Base-by-base conservation (phyloP, 2,329 filamentous ascomycete genomes). In the Calonectria pteridis region DNA sequence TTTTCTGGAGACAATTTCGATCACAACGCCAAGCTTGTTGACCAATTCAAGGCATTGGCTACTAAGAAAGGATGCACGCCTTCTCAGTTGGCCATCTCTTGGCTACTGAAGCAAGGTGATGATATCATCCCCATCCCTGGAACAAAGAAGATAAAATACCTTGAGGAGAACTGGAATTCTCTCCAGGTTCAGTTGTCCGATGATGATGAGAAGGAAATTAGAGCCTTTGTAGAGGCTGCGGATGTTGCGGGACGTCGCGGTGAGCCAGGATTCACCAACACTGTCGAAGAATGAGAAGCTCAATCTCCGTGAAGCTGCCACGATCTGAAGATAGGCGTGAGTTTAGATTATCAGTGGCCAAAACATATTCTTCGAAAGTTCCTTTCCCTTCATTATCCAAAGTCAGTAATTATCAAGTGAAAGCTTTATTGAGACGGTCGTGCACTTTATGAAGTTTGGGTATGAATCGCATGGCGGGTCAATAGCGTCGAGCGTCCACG, bases 21-120 rank as follows among this genome's bases (percentile, higher is more conserved):
- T 6, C 88, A 89, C 79, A 93, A 92, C 74, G 72, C 91, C 16
- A 83, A 85, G 75, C 80, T 92, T 1, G 87, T 91, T 1, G 85
- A 88, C 28, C 80, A 81, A 20, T 85, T 93, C 67, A 82, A 83
- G 11, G 84, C 79, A 7, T 77, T 92, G 6, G 90, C 90, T 0
- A 83, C 86, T 40, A 85, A 83, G 73, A 92, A 93, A 82, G 86
- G 77, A 0, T 86, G 85, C 64, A 91, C 91, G 0, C 76, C 89
- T 0, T 85, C 85, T 2, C 88, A 94, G 79, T 78, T 93, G 43
- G 88, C 90, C 0, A 83, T 93, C 31, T 91, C 91, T 0, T 93
- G 91, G 91, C 75, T 93, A 70, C 77, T 92, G 77, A 87, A 87
- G 6, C 90, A 92, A 76, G 89, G 89, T 0, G 85, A 87, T 5